Evolutionary conservation across 2,329 filamentous ascomycete species (phyloP), one percentile per base, ranked within the genome.

Genomic region (Sphaerulina vaccinii): DNA sequence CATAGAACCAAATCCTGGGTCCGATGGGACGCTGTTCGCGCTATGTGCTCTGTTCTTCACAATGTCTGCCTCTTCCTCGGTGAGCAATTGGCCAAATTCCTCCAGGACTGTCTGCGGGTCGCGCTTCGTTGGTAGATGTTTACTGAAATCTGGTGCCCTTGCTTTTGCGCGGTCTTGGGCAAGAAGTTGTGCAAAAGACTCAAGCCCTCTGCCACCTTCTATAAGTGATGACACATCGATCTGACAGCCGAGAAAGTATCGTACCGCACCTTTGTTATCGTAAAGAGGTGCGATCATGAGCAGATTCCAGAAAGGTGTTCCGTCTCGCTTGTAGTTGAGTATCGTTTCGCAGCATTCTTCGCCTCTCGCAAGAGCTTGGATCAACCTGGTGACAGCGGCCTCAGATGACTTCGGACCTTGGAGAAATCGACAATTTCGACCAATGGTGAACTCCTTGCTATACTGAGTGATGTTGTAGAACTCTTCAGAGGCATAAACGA

Each of bases 391-490:
- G 3, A 74, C 63, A 5, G 67, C 65, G 2, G 63, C 13, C 52
- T 58, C 57, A 3, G 67, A 67, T 3, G 72, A 69, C 40, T 70
- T 68, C 1, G 71, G 66, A 3, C 73, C 73, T 61, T 75, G 73
- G 1, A 75, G 60, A 52, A 75, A 75, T 19, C 73, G 69, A 54
- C 73, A 75, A 47, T 75, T 76, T 13, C 68, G 64, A 8, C 73
- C 73, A 35, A 76, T 70, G 9, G 70, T 68, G 54, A 73, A 70
- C 33, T 75, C 72, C 22, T 62, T 65, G 16, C 68, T 67, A 52
- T 75, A 76, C 35, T 73, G 70, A 2, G 72, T 71, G 18, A 67
- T 70, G 37, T 68, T 67, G 61, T 73, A 75, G 61, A 76, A 76
- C 47, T 73, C 73, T 55, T 74, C 68, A 13, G 70, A 73, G 24